Conservation (phyloP, 2,329 filamentous ascomycete genomes). For the Harringtonia aguacate region DNA sequence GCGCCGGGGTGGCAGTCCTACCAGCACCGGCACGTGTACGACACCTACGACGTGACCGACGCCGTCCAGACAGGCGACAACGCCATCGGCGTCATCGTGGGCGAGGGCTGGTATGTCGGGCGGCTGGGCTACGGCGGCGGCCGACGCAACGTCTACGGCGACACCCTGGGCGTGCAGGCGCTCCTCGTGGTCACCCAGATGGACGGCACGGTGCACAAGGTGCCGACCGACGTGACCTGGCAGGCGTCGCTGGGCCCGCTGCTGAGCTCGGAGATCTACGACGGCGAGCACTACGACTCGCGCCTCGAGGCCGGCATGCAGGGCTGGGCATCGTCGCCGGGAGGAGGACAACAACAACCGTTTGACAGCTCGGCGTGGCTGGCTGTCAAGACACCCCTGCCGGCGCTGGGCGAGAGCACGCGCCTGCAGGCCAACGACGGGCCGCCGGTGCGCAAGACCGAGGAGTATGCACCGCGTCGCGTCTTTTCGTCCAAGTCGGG, state of each 20-base stretch:
- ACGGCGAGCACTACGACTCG: slow-evolving; percentile 40
- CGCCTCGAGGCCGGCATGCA: slow-evolving; percentile 14
- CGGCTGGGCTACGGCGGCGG: slow-evolving; percentile 15
- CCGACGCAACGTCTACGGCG: slow-evolving; percentile 26
- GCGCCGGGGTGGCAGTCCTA: slow-evolving; percentile 32
- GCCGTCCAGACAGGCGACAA: slow-evolving; percentile 16
- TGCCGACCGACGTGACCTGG: slow-evolving; percentile 5
- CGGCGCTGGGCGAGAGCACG: slow-evolving; percentile 7
- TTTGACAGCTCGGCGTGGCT: slow-evolving; percentile 15
- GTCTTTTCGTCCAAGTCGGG: slow-evolving; percentile 24
- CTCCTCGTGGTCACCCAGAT: slow-evolving; percentile 23
- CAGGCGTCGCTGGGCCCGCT: slow-evolving; percentile 20
- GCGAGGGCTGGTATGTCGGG: slow-evolving; percentile 33
- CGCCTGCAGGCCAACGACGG: slow-evolving; percentile 25
- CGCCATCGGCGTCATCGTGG: slow-evolving; percentile 26
- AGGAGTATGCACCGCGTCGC: slow-evolving; percentile 18
- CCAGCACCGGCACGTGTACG: slow-evolving; percentile 27
- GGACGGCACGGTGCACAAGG: background rate
- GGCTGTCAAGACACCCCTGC: no score
- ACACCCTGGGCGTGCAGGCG: slow-evolving; percentile 23
- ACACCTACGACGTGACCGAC: slow-evolving; percentile 28
- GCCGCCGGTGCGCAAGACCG: slow-evolving; percentile 30
- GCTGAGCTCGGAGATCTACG: slow-evolving; percentile 32
- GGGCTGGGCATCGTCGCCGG: background rate
- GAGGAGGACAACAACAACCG: background rate